phyloP scores from a whole-genome alignment of 306 rosid species.

The Quercus engelmannii region DNA sequence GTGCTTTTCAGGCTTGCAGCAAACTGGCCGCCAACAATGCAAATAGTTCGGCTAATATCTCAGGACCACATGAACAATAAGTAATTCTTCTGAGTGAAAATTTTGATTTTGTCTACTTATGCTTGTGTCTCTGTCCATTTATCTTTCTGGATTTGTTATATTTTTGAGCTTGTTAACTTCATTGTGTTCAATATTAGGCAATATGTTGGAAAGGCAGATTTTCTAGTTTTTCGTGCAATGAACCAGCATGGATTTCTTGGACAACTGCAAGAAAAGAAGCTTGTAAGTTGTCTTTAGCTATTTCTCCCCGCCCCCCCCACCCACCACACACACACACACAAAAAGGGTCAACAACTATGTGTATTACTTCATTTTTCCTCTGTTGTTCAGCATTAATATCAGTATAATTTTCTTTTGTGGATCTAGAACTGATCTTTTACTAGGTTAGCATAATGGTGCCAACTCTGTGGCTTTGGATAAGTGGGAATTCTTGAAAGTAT shows the following conservation, averaged over 20 bases:
- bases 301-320: background rate
- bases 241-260: slow-evolving; percentile 91
- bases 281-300: slow-evolving; percentile 48
- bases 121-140: background rate
- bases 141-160: slow-evolving; percentile 7
- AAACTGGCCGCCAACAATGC: slow-evolving; percentile 93
- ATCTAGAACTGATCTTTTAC: background rate
- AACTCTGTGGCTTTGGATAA: background rate
- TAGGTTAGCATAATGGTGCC: background rate
- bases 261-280: slow-evolving; percentile 93
- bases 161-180: slow-evolving; percentile 15
- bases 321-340: no score
- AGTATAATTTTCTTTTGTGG: background rate
- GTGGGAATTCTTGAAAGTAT: background rate
- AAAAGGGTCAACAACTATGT: no score
- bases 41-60: slow-evolving; percentile 89
- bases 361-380: background rate
- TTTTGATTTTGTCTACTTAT: slow-evolving; percentile 5
- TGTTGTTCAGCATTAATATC: background rate
- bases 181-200: slow-evolving; percentile 55
- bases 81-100: slow-evolving; percentile 37
- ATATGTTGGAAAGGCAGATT: slow-evolving; percentile 96
- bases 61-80: slow-evolving; percentile 97
- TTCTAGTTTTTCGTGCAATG: slow-evolving; percentile 93
- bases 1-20: slow-evolving; percentile 84